Base-by-base conservation (phyloP, 164 flowering plant genomes). In the Euptelea pleiosperma region DNA sequence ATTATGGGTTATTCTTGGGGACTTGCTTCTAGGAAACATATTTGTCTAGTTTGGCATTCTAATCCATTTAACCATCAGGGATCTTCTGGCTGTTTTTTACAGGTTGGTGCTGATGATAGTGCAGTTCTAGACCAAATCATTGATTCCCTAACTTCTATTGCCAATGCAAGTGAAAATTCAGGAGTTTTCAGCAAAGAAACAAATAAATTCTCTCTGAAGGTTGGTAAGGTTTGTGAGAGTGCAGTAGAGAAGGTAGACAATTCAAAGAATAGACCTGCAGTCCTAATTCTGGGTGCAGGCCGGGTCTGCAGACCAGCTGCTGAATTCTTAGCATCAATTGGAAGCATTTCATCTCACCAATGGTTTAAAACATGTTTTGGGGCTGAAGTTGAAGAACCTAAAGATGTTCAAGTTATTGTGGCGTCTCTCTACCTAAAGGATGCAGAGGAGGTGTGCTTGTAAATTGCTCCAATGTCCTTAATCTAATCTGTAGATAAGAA, bases 261-360 rank as follows among this genome's bases (percentile, higher is more conserved):
- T 31, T n/a, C 35, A 26, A 66, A 64, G 68, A 77, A 58, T 21
- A 79, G 67, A 64, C 64, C 60, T 50, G 61, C 75, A 4, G 90
- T 91, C 64, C 73, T 91, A 7, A 91, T 94, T 70, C 68, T 94
- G 54, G 99, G 99, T 39, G 99, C 97, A 35, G 99, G 99, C 3
- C 77, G 97, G 42, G 97, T 94, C 46, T 94, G 99, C 73, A 82
- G 72, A 72, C 99, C 99, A 60, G 97, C 96, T 71, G 93, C 69
- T 54, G 91, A 87, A 69, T 68, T 91, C 35, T 70, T 94, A 57
- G 73, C 93, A 54, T 81, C 96, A 67, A 49, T 57, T 64, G 86
- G 85, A 64, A 76, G 70, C 28, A 56, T 16, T 55, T 66, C 80
- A n/a, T 72, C 79, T 54, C 60, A 19, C 18, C 65, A 78, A 19